These are phyloP conservation scores for Aspergillus funiculosus DNA, from an alignment of 495 filamentous ascomycete genomes.

Conservation along the genomic window DNA sequence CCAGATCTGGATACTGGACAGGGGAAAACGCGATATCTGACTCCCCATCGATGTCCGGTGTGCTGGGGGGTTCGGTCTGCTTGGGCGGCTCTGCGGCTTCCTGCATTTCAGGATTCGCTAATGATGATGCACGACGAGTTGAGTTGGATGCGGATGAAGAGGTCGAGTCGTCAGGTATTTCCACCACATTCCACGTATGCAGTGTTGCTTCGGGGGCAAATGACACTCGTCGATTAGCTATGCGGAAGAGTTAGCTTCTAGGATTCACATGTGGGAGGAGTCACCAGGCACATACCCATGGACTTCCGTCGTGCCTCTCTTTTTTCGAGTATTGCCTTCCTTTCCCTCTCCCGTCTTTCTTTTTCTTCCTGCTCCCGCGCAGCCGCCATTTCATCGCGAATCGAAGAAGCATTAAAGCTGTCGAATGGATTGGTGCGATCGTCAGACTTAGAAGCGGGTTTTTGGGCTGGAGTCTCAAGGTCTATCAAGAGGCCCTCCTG, in stretches of 20 bases:
- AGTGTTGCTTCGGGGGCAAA: conserved; percentile 97
- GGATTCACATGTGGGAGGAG: neutral
- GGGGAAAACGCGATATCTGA: conserved; percentile 57
- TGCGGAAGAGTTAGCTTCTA: conserved; percentile 15
- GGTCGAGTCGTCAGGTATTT: conserved; percentile 80
- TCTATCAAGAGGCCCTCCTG: conserved; percentile 43
- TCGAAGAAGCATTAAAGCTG: conserved; percentile 41
- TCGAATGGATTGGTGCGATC: conserved; percentile 56
- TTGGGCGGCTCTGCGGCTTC: conserved; percentile 39
- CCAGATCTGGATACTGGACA: conserved; percentile 60
- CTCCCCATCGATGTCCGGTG: conserved; percentile 57
- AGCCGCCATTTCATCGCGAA: conserved; percentile 66
- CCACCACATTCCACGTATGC: conserved; percentile 95
- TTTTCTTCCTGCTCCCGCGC: conserved; percentile 68
- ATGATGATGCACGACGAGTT: conserved; percentile 63
- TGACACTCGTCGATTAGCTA: conserved; percentile 85
- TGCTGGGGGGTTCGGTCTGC: conserved; percentile 57
- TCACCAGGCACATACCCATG: conserved; percentile 45
- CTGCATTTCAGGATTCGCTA: conserved; percentile 43
- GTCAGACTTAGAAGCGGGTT: conserved; percentile 28
- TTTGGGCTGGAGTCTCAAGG: conserved; percentile 41
- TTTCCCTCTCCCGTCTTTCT: conserved; percentile 59
- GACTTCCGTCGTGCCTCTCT: conserved; percentile 87
- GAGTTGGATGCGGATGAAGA: conserved; percentile 72
- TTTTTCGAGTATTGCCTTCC: conserved; percentile 60